Evolutionary conservation across 352 stramenopile species (phyloP).

Genomic region (Blastocystis hominis): DNA sequence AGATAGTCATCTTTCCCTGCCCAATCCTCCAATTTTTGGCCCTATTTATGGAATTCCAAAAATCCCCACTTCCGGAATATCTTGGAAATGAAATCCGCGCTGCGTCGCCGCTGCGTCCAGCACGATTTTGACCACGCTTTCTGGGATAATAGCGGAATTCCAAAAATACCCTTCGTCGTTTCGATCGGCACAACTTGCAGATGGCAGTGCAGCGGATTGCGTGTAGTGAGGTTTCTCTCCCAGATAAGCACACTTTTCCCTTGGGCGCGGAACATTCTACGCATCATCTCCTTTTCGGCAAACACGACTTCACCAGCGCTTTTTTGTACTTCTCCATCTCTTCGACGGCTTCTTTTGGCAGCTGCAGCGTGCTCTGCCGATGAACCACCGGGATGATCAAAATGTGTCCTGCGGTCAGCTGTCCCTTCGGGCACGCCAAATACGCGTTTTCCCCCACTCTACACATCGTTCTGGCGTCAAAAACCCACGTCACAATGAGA

Average conservation of each 20-base stretch:
- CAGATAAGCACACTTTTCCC: conserved; percentile 11
- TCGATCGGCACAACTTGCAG: conserved; percentile 30
- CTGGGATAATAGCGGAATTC: not conserved
- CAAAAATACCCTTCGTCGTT: not conserved
- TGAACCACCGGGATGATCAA: conserved; percentile 56
- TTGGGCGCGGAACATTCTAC: conserved; percentile 48
- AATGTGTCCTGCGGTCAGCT: conserved; percentile 31
- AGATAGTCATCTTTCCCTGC: conserved; percentile 35
- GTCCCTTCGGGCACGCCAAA: conserved; percentile 49
- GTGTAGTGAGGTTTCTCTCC: conserved; percentile 44
- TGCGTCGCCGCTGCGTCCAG: conserved; percentile 34
- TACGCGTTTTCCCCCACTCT: conserved; percentile 50
- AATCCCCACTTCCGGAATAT: not conserved
- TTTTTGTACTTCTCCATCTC: conserved; percentile 42
- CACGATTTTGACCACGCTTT: conserved; percentile 20
- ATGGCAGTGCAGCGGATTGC: conserved; percentile 40
- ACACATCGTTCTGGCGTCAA: not conserved
- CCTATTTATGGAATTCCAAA: not conserved
- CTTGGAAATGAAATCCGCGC: conserved; percentile 11
- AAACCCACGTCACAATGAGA: conserved; percentile 37
- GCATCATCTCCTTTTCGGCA: not conserved
- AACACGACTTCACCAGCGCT: conserved; percentile 22
- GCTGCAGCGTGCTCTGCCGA: conserved; percentile 29
- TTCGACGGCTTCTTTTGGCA: conserved; percentile 10
- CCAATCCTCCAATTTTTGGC: not conserved